Evolutionary conservation across 2,329 filamentous ascomycete species (phyloP), one percentile per base, ranked within the genome.

Genomic region (Neopestalotiopsis clavispora): DNA sequence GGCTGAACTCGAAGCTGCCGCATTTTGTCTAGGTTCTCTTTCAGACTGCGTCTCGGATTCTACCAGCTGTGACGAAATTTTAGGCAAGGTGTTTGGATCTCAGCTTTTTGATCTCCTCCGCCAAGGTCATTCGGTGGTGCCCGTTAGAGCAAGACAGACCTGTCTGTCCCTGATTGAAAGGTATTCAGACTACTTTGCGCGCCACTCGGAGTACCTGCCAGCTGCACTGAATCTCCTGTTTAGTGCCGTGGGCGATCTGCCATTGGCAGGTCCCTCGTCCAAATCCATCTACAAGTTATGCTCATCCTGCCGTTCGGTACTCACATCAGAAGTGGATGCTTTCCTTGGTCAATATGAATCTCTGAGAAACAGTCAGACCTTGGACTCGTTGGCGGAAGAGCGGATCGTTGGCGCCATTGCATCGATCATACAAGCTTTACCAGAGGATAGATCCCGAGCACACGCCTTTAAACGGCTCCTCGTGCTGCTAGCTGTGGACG

Each of bases 121-220:
- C 77, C 76, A 86, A 80, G 76, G 84, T 65, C 77, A 85, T 70
- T 79, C 81, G 2, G 79, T 83, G 3, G 85, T 94, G 12, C 91
- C 91, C 1, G 80, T 87, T 4, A 86, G 90, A 66, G 86, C 90
- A 20, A 86, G 89, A 64, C 89, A 93, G 74, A 91, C 91, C 0
- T 91, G 91, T 45, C 86, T 95, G 38, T 86, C 88, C 60, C 80
- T 93, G 56, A 89, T 95, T 56, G 92, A 92, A 72, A 86, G 89
- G 32, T 94, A 94, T 75, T 89, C 92, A 4, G 88, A 91, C 67
- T 96, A 93, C 79, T 95, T 97, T 77, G 87, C 92, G 74, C 86
- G 90, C 28, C 89, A 93, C 75, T 83, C 89, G 1, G 84, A 87
- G 40, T 88, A 89, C 70, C 84, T 97, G 1, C 91, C 92, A 0